Evolutionary conservation across 331 rosid species (phyloP), one percentile per base, ranked within the genome.

Genomic region (Telfairia occidentalis): DNA sequence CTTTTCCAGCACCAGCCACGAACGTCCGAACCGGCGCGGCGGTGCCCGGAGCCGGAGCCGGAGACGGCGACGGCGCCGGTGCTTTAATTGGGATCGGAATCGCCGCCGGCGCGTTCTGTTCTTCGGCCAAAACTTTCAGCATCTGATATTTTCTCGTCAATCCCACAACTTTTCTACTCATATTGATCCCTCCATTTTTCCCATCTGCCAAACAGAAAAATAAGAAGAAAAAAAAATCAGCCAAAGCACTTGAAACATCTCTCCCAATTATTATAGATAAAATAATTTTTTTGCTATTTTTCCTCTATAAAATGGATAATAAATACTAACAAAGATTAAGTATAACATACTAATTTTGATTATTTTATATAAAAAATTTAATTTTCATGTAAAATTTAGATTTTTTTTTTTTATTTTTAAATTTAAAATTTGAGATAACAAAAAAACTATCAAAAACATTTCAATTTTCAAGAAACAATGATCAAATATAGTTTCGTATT

Each of bases 121-220:
- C 48, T 52, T 49, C 48, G 2, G 64, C 63, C 49, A 73, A 29
- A 30, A 76, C 19, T 84, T 49, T 85, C 55, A 19, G 48, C 55
- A 32, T 30, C 63, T 19, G 50, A 70, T 24, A 70, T 10, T 80
- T 79, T 74, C 81, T 69, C 3, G 69, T 81, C 81, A 72, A 77
- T 1, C 83, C 81, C 55, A 82, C 78, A 86, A 85, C 79, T 89
- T 81, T 87, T 76, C 97, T 82, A 2, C 70, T 82, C 81, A 75
- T 63, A 32, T 63, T 61, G 64, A 73, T 76, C 69, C 76, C 86
- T 46, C 53, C 85, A 26, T 40, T 59, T 75, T 34, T 37, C 82
- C 81, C 83, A 58, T 78, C 98, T 90, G 86, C 77, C 78, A 82
- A 83, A 49, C 15, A 53, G 45, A 75, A 59, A 59, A 30, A 32